Evolutionary conservation across 805 yeast genomes (phyloP), one percentile per base, ranked within the genome.

Genomic region (Suhomyces xylopsoci): DNA sequence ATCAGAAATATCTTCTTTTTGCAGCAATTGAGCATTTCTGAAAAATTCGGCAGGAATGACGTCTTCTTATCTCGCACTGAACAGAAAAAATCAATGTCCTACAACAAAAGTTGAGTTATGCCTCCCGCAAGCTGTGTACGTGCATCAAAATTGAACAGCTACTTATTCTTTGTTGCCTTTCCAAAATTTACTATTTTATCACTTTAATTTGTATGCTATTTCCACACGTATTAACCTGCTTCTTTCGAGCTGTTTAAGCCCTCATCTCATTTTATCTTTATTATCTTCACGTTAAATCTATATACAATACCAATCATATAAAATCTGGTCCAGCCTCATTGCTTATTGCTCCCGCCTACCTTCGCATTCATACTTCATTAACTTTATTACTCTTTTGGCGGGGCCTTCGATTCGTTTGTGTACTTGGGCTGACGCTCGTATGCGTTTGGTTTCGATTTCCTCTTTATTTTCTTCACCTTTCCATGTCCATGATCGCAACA

Each of bases 381-480:
- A 32, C 5, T 32, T 17, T 17, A 28, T 7, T 32, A 32, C 4
- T 32, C 17, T 32, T 32, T 38, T 38, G 42, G 32, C 32, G 32
- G 42, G 9, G 17, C 24, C 42, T 7, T 38, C 7, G 51, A 51
- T 44, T 53, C 50, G 47, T 65, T 65, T 17, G 60, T 71, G 61
- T 84, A 85, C 59, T 76, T 81, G 1, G 97, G 97, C 67, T 90
- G 97, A 36, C 82, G 71, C 66, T 92, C 98, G 62, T 93, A 93
- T 0, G 97, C 97, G 69, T 93, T 89, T 19, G 88, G 96, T 56
- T 77, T 73, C 36, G 63, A 59, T 47, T 60, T 62, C 62, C 69
- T 54, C 69, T 67, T 67, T 69, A 62, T 59, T 47, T 50, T 45
- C 43, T 47, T 25, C 46, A 49, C 41, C 55, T 52, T 34, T 36